Percentiles rank a stretch among this genome's conserved stretches.
These are phyloP conservation scores for Rhizomucor miehei DNA, from an alignment of 371 early-diverging fungal genomes.

Conservation along the genomic window DNA sequence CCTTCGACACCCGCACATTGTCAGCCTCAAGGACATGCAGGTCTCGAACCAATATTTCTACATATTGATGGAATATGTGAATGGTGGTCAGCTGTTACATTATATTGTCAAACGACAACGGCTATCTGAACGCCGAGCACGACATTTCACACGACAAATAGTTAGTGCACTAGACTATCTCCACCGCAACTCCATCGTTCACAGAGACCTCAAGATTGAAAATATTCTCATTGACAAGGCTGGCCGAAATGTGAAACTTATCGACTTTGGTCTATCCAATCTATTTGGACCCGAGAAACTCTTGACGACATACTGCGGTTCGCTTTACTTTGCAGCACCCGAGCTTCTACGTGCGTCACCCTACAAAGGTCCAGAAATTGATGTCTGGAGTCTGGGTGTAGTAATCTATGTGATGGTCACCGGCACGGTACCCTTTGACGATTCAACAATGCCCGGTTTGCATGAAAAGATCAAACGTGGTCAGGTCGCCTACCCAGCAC, in stretches of 20 bases:
- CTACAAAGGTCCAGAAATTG: constrained; percentile 94
- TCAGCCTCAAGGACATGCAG: constrained; percentile 81
- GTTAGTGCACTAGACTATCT: constrained; percentile 90
- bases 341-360: constrained; percentile 87
- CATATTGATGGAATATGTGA: constrained; percentile 92
- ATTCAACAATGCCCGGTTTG: constrained; percentile 86
- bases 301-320: constrained; percentile 93
- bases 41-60: constrained; percentile 79
- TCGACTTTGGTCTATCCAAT: constrained; percentile 97
- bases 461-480: constrained; percentile 92
- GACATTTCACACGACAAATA: constrained; percentile 91
- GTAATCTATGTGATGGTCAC: constrained; percentile 93
- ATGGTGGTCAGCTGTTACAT: constrained; percentile 88
- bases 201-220: constrained; percentile 97
- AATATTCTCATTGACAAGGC: constrained; percentile 87
- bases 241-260: constrained; percentile 85
- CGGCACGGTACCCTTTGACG: constrained; percentile 97
- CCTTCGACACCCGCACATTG: constrained; percentile 88
- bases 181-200: constrained; percentile 95
- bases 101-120: constrained; percentile 87
- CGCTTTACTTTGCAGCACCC: constrained; percentile 97
- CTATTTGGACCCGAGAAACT: constrained; percentile 81
- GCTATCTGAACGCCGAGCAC: constrained; percentile 85
- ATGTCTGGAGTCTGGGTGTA: constrained; percentile 96
- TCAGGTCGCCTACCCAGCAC: constrained; percentile 77